A percentile compares a stretch with the other conserved stretches of the same genome.
Conservation (phyloP, 2,329 filamentous ascomycete species). For the Verticillium zaregamsianum region DNA sequence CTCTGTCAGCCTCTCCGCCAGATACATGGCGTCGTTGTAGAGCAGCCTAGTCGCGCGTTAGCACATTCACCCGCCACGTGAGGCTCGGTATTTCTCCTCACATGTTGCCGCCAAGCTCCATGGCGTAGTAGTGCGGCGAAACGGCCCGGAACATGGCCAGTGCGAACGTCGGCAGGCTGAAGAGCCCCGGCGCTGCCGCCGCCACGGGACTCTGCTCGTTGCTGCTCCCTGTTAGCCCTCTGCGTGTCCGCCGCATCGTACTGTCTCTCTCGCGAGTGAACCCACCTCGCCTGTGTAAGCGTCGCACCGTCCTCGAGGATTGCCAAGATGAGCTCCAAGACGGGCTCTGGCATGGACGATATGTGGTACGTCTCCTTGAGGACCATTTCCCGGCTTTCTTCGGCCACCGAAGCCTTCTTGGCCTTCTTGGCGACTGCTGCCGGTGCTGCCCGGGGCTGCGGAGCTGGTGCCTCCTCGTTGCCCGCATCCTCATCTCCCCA, state of each 20-base stretch:
- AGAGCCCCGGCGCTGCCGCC: constrained; percentile 64
- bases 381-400: constrained; percentile 61
- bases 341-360: constrained; percentile 78
- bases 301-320: constrained; percentile 58
- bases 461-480: constrained; percentile 10
- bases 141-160: constrained; percentile 78
- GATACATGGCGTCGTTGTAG: constrained; percentile 64
- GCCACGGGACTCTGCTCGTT: constrained; percentile 55
- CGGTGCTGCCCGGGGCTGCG: constrained; percentile 1
- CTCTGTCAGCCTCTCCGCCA: constrained; percentile 52
- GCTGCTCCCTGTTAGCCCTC: constrained; percentile 15
- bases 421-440: constrained; percentile 1
- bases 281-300: constrained; percentile 49
- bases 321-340: constrained; percentile 61
- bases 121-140: constrained; percentile 68
- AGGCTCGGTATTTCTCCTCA: constrained; percentile 28
- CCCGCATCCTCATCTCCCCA: constrained; percentile 69
- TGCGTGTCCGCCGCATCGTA: not conserved
- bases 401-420: constrained; percentile 15
- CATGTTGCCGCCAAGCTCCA: constrained; percentile 61
- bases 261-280: constrained; percentile 1
- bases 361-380: constrained; percentile 84
- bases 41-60: constrained; percentile 45
- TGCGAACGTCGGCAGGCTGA: constrained; percentile 66
- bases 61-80: constrained; percentile 5